Evolutionary conservation across 208 protist genomes (phyloP).

Genomic region (Trypanosoma caninum): DNA sequence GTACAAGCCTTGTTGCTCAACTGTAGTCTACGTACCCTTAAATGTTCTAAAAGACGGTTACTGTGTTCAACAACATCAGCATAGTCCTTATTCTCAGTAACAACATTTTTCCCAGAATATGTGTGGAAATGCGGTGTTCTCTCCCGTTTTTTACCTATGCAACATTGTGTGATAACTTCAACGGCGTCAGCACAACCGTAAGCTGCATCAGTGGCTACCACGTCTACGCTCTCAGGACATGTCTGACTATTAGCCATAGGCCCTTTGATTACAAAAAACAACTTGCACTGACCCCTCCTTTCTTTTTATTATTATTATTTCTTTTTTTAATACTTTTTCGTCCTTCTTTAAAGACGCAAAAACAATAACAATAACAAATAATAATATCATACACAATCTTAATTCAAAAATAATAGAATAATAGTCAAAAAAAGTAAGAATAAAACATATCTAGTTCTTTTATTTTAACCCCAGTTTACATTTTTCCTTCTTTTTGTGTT

Average conservation of each 20-base stretch:
- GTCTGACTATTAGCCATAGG: background rate
- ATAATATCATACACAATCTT: no score
- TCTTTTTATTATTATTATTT: background rate
- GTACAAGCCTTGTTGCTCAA: background rate
- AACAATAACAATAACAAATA: background rate
- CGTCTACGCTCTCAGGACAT: background rate
- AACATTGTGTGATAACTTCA: background rate
- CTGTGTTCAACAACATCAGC: conserved; percentile 27
- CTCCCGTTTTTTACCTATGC: conserved; percentile 14
- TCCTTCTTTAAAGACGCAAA: background rate
- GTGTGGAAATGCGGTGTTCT: background rate
- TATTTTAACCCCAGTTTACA: background rate
- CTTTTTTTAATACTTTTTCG: background rate
- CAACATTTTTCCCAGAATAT: background rate
- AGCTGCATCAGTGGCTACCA: conserved; percentile 9
- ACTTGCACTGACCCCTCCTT: no score
- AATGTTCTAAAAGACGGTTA: conserved; percentile 21
- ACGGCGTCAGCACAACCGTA: background rate
- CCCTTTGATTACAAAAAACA: background rate
- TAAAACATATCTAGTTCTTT: background rate
- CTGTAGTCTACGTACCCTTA: conserved; percentile 11
- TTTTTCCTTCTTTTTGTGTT: background rate
- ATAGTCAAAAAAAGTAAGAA: conserved; percentile 8
- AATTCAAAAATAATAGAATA: no score
- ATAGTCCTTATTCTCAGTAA: conserved; percentile 1